A percentile compares a stretch with the other conserved stretches of the same genome.
Evolutionary conservation across 225 moss, liverwort and hornwort genomes (phyloP).

Genomic region (Asterella californica): DNA sequence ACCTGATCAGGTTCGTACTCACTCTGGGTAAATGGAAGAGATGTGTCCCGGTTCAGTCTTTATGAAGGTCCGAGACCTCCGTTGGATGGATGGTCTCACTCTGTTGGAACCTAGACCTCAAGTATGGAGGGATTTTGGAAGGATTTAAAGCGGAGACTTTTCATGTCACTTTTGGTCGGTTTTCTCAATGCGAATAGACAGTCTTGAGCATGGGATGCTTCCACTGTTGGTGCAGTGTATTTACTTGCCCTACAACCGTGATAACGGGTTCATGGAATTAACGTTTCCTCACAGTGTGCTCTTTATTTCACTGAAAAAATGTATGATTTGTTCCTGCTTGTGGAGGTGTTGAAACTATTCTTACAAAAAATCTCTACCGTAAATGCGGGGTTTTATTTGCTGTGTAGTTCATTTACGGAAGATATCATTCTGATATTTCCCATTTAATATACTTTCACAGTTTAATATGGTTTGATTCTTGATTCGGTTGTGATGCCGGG

Average conservation of each 20-base stretch:
- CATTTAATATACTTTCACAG: no score
- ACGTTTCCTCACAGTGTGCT: no score
- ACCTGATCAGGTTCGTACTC: constrained; percentile 13
- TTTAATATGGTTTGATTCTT: no score
- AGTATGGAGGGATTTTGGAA: constrained; percentile 2
- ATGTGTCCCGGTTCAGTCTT: neutral
- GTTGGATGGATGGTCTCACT: constrained; percentile 1
- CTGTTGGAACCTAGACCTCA: constrained; percentile 7
- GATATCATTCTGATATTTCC: no score
- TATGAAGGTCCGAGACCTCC: constrained; percentile 3
- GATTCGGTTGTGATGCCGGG: no score
- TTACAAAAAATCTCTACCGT: no score
- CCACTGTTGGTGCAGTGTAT: neutral
- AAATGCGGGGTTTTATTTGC: no score
- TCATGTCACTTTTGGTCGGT: neutral
- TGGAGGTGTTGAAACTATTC: no score
- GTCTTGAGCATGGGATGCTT: neutral
- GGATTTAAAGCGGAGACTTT: neutral
- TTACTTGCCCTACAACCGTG: neutral
- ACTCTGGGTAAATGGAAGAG: constrained; percentile 3
- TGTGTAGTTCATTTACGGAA: no score
- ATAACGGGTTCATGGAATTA: neutral
- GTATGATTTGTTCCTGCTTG: no score
- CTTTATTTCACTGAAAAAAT: no score
- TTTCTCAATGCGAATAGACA: neutral